Percentiles rank a stretch among this genome's conserved stretches.
phyloP scores from a whole-genome alignment of 2,329 filamentous ascomycete genomes.

The Nemania sp. region DNA sequence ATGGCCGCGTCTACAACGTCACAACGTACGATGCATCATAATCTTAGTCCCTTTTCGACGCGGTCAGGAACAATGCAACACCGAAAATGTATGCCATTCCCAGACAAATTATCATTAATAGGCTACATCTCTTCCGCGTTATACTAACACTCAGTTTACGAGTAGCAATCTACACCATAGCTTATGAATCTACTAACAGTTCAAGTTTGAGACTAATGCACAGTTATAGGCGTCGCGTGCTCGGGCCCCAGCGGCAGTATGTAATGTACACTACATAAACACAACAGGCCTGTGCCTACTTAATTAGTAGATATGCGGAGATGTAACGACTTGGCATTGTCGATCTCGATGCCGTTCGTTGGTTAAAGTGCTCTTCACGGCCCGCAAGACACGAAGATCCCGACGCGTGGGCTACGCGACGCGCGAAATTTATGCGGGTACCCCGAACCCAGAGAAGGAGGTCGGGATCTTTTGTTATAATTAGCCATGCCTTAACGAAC shows the following conservation, averaged over 20 bases:
- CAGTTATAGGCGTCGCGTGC: too few relatives aligned
- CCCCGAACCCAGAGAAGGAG: slow-evolving; percentile 6
- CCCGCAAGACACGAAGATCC: slow-evolving; percentile 22
- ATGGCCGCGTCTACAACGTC: slow-evolving; percentile 18
- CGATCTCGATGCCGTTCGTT: slow-evolving; percentile 12
- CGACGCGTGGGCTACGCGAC: slow-evolving; percentile 30
- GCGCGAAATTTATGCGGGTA: slow-evolving; percentile 20
- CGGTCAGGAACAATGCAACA: slow-evolving; percentile 11
- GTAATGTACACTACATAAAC: too few relatives aligned
- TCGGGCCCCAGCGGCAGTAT: too few relatives aligned
- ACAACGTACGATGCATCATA: slow-evolving; percentile 18
- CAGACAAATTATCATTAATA: slow-evolving; percentile 4
- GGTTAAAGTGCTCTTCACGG: slow-evolving; percentile 2
- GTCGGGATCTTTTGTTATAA: slow-evolving; percentile 14
- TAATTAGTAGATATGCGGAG: background rate
- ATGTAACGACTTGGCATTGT: slow-evolving; percentile 29
- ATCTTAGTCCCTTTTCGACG: slow-evolving; percentile 8
- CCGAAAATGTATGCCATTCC: slow-evolving; percentile 6
- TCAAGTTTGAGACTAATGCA: too few relatives aligned
- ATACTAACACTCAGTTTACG: background rate
- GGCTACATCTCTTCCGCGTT: background rate
- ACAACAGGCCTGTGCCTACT: too few relatives aligned
- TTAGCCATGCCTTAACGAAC: slow-evolving; percentile 18
- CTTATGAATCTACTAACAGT: slow-evolving; percentile 12
- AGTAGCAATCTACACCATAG: background rate